These are phyloP conservation scores for Chytriomyces sp. DNA, from an alignment of 192 early-diverging fungal species.

Conservation along the genomic window DNA sequence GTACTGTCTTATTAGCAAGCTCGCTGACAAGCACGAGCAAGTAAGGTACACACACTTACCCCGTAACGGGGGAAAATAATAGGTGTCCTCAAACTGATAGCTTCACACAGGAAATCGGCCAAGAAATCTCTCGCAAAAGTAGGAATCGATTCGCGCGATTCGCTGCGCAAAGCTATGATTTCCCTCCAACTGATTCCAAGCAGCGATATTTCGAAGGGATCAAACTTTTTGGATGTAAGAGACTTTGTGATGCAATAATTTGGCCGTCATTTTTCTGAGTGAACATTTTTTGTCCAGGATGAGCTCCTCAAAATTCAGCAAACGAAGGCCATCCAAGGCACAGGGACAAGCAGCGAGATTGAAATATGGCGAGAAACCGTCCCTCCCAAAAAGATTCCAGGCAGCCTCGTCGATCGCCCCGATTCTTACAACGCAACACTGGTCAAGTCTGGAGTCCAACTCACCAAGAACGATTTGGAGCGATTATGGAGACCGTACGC, in stretches of 20 bases:
- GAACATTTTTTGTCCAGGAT: conserved; percentile 9
- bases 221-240: conserved; percentile 47
- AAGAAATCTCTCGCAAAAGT: conserved; percentile 42
- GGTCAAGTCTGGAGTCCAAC: conserved; percentile 3
- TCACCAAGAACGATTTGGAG: conserved; percentile 19
- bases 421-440: conserved; percentile 27
- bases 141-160: conserved; percentile 42
- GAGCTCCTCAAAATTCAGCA: neutral
- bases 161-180: conserved; percentile 44
- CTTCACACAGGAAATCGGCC: conserved; percentile 37
- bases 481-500: neutral
- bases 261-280: neutral
- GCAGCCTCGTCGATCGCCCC: conserved; percentile 3
- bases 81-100: neutral
- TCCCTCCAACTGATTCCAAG: conserved; percentile 42
- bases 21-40: conserved; percentile 42
- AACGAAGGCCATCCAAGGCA: neutral
- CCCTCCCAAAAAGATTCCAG: conserved; percentile 29
- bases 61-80: neutral
- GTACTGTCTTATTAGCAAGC: conserved; percentile 35
- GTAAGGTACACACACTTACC: conserved; percentile 28
- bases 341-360: neutral
- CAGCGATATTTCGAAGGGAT: neutral
- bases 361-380: neutral
- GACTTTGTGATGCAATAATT: neutral